These are phyloP conservation scores for Aspergillus bombycis DNA, from an alignment of 2,329 filamentous ascomycete genomes.

Conservation along the genomic window DNA sequence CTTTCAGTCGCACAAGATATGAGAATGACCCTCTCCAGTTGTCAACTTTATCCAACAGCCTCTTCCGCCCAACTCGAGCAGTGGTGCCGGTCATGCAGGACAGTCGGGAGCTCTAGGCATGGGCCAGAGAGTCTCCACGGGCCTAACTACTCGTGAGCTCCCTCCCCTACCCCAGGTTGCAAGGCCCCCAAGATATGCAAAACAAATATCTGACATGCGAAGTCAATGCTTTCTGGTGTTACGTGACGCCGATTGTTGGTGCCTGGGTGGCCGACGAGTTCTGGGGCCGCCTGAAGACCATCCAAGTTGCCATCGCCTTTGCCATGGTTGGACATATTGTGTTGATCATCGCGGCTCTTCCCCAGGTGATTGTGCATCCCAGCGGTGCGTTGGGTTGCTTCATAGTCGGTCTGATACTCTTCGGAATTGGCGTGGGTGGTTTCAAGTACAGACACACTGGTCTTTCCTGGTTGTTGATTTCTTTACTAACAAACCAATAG, in stretches of 20 bases:
- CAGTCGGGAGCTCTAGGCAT: slow-evolving; percentile 59
- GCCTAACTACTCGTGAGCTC: slow-evolving; percentile 50
- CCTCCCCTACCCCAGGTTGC: slow-evolving; percentile 18
- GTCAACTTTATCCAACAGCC: slow-evolving; percentile 66
- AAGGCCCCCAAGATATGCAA: too few relatives aligned
- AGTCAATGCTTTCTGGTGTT: slow-evolving; percentile 66
- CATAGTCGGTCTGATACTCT: slow-evolving; percentile 65
- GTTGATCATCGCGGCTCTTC: slow-evolving; percentile 68
- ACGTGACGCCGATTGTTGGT: slow-evolving; percentile 62
- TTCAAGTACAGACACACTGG: slow-evolving; percentile 60
- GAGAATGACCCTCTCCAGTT: slow-evolving; percentile 37
- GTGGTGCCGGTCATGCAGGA: slow-evolving; percentile 47
- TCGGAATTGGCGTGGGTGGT: slow-evolving; percentile 74
- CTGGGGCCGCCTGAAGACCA: slow-evolving; percentile 71
- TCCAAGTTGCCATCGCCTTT: slow-evolving; percentile 66
- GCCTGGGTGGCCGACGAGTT: slow-evolving; percentile 71
- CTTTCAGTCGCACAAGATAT: not conserved
- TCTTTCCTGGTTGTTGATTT: not conserved
- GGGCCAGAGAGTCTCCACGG: slow-evolving; percentile 61
- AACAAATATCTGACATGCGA: not conserved
- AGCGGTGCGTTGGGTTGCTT: slow-evolving; percentile 66
- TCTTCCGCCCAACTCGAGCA: slow-evolving; percentile 58
- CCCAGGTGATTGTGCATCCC: slow-evolving; percentile 61
- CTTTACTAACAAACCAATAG: slow-evolving; percentile 11
- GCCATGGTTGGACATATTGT: slow-evolving; percentile 71